Evolutionary conservation across 1,284 basidiomycete genomes (phyloP), one percentile per base, ranked within the genome.

Genomic region (Leucocoprinus gongylophorus): DNA sequence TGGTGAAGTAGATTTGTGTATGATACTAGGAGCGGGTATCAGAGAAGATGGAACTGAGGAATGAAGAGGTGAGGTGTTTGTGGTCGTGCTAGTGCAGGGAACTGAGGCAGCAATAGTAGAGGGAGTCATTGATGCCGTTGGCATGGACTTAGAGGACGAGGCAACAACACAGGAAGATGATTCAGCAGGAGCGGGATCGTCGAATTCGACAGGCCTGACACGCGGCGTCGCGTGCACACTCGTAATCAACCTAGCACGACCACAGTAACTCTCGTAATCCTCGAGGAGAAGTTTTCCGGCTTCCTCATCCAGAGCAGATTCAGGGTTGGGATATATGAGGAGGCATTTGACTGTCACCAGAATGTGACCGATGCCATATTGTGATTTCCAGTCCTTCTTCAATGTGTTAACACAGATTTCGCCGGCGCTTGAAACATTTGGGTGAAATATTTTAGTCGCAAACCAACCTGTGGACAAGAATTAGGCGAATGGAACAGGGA

Each of bases 351-450:
- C 85, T 33, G 90, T 93, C 63, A 91, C 85, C 8, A 97, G 76
- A 53, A 97, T 95, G 65, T 95, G 89, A 4, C 75, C 82, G 33
- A 97, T 91, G 23, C 93, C 94, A 60, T 91, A 95, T n/a, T 83
- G 80, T 17, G 88, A 80, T 66, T 91, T 85, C 95, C 95, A 97
- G 62, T 95, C 92, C 69, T 97, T 97, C 75, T 97, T 97, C 26
- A 98, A 73, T 4, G 93, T 97, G 70, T 95, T 95, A 9, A 97
- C 95, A 68, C 95, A 98, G 60, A 98, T 98, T 68, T 97, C 95
- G 29, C 94, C 94, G 0, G 78, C 66, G 28, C 81, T 77, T 0
- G 92, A 95, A 26, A 97, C 91, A 63, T 98, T 97, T 0, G 95
- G 95, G 63, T 97, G 95, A 71, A 97, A 97, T 55, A 98, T 94